Conservation (phyloP, 345 rosid species). For the Isatis tinctoria region DNA sequence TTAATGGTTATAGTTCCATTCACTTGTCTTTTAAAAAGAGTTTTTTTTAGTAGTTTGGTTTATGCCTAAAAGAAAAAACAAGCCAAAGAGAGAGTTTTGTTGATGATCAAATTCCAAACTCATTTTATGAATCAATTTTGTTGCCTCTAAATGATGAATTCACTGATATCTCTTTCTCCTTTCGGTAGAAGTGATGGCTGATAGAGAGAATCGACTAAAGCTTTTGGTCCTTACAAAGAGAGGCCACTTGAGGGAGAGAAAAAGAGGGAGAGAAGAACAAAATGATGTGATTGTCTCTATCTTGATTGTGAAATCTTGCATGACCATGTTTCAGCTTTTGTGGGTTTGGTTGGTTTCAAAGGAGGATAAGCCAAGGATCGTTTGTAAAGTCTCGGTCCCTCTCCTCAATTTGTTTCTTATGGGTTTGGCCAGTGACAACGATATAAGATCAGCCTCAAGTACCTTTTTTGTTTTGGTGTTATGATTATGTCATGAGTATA, state of each 20-base stretch:
- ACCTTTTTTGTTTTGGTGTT: background rate
- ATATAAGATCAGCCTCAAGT: constrained; percentile 7
- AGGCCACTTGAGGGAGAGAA: background rate
- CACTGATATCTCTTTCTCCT: constrained; percentile 11
- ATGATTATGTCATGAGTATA: constrained; percentile 15
- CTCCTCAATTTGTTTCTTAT: background rate
- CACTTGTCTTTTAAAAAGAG: background rate
- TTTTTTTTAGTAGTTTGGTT: constrained; percentile 7
- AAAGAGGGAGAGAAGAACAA: constrained; percentile 5
- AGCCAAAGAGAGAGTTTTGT: background rate
- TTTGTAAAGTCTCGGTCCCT: background rate
- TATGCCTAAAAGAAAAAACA: constrained; percentile 6
- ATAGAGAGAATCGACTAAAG: constrained; percentile 15
- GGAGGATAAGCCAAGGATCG: constrained; percentile 15
- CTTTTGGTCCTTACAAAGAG: constrained; percentile 33
- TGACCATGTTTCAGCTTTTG: constrained; percentile 15
- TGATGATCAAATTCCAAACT: constrained; percentile 18
- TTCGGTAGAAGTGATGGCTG: constrained; percentile 26
- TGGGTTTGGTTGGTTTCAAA: constrained; percentile 31
- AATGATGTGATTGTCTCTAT: constrained; percentile 23
- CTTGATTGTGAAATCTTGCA: constrained; percentile 16
- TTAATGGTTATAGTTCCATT: constrained; percentile 8
- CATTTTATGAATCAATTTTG: constrained; percentile 14
- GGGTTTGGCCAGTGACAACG: constrained; percentile 16
- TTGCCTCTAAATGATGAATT: constrained; percentile 13